Base-by-base conservation (phyloP, 371 early-diverging fungal genomes). In the Zopfochytrium polystomum region DNA sequence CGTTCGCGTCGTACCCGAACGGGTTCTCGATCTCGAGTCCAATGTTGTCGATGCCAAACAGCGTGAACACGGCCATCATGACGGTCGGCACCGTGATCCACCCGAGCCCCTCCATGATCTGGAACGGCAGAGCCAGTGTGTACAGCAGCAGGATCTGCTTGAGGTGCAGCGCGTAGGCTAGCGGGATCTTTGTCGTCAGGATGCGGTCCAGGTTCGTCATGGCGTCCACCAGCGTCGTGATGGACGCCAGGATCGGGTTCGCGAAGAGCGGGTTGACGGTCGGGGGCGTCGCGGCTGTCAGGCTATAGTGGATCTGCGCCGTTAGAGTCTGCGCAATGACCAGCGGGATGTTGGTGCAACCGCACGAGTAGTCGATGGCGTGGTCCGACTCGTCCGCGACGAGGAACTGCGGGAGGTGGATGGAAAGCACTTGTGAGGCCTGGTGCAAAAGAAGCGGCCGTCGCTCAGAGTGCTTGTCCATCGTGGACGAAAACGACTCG, bases 121-220 rank as follows among this genome's bases (percentile, higher is more conserved):
- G 70, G 50, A 70, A 66, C 38, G 70, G 70, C 26, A 65, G 50
- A 1, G 59, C 22, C 30, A 54, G 22, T n/a, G 62, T 45, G 50
- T 58, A 70, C 13, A 69, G 32, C 25, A 47, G 7, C 43, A 69
- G 47, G 27, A 51, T 50, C 27, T 64, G 68, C 49, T 59, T 73
- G 53, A 90, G 70, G 70, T 90, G 91, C 52, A 88, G 81, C 26
- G 80, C 75, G 58, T 90, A 90, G 9, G 89, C 89, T 34, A 83
- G 63, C 18, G 91, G 91, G 55, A 90, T 86, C 11, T 89, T 88
- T 18, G 88, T 85, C 15, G 82, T 80, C 27, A 83, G 64, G 52
- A 90, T 87, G 38, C 91, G 80, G 68, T 90, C 88, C 53, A 87
- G 84, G 13, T 78, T 72, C n/a, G 82, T 77, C 42, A 89, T 72